Evolutionary conservation across 495 filamentous ascomycete genomes (phyloP).

Genomic region (Talaromyces adpressus): DNA sequence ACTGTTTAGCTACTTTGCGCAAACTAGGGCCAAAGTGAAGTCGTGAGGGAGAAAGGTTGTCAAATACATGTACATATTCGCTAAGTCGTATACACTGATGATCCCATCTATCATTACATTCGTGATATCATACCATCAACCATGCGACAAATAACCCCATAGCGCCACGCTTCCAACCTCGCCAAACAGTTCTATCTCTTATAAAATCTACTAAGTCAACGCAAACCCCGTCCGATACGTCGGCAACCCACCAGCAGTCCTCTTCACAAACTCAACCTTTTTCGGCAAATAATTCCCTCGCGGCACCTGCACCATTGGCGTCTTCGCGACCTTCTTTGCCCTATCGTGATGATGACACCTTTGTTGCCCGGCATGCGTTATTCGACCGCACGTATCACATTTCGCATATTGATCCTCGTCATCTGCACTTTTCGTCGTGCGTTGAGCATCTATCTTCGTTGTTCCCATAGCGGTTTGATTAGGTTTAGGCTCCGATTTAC

Average conservation of each 20-base stretch:
- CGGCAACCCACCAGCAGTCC: conserved; percentile 16
- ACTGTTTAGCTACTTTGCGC: neutral
- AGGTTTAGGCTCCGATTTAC: conserved; percentile 19
- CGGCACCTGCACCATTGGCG: conserved; percentile 17
- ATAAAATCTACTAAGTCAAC: neutral
- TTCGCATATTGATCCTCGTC: conserved; percentile 7
- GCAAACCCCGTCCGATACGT: conserved; percentile 19
- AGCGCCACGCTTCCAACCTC: neutral
- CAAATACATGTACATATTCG: neutral
- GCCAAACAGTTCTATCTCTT: neutral
- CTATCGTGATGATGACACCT: neutral
- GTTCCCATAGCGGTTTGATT: neutral
- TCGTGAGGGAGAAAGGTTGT: neutral
- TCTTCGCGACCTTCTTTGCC: neutral
- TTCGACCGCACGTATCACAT: conserved; percentile 20
- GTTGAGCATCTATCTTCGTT: neutral
- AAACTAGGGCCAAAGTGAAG: neutral
- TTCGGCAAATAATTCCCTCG: conserved; percentile 18
- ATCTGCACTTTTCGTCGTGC: neutral
- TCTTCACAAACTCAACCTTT: conserved; percentile 16
- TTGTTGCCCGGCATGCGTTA: conserved; percentile 11
- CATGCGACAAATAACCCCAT: neutral
- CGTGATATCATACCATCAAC: neutral
- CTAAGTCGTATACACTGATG: neutral
- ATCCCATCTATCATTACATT: neutral